A percentile compares a stretch with the other conserved stretches of the same genome.
Evolutionary conservation across 1,139 yeast species (phyloP).

Genomic region (Lodderomyces parapsilosis): DNA sequence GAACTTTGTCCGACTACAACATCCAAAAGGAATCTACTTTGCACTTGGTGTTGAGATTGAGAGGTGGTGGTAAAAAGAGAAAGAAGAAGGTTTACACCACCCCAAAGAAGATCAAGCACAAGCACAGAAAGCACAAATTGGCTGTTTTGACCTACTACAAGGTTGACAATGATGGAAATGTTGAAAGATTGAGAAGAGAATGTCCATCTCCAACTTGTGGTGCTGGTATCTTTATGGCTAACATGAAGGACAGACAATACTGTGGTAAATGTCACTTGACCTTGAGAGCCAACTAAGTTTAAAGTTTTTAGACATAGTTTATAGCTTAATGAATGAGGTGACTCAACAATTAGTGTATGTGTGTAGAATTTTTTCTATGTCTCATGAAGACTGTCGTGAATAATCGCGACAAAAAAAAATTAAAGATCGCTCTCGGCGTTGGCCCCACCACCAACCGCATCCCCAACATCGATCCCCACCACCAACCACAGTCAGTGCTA

Average conservation of each 20-base stretch:
- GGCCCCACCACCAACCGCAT: no score
- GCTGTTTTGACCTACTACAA: slow-evolving; percentile 99
- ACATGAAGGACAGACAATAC: slow-evolving; percentile 99
- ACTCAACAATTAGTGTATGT: background rate
- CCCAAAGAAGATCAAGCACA: slow-evolving; percentile 99
- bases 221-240: slow-evolving; percentile 99
- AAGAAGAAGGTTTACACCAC: slow-evolving; percentile 99
- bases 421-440: no score
- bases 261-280: slow-evolving; percentile 99
- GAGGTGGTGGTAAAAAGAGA: slow-evolving; percentile 99
- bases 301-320: background rate
- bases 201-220: slow-evolving; percentile 94
- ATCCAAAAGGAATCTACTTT: slow-evolving; percentile 99
- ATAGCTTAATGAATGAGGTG: background rate
- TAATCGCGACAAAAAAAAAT: background rate
- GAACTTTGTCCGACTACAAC: slow-evolving; percentile 99
- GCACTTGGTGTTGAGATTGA: slow-evolving; percentile 96
- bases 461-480: no score
- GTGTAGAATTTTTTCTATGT: no score
- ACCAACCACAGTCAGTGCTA: background rate
- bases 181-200: slow-evolving; percentile 98
- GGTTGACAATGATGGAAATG: slow-evolving; percentile 98
- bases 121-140: slow-evolving; percentile 98
- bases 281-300: slow-evolving; percentile 57
- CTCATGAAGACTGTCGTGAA: background rate